Conservation (phyloP, 345 rosid species). For the Mallotus nudiflorus region DNA sequence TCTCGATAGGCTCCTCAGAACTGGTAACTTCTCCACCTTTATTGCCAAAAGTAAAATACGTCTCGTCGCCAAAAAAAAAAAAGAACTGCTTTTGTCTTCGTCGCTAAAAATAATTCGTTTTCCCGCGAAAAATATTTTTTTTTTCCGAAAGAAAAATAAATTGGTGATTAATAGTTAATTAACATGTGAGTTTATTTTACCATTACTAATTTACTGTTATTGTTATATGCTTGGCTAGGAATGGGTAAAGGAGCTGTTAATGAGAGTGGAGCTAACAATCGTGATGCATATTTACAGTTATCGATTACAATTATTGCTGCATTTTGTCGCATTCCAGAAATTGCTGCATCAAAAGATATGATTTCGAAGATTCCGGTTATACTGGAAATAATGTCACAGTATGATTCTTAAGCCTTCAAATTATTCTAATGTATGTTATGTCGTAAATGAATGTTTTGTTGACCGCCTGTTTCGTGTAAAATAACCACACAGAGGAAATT, state of each 20-base stretch:
- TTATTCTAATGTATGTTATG: too few species aligned
- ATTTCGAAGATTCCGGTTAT: conserved; percentile 61
- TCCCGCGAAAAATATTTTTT: too few species aligned
- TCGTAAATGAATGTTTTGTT: too few species aligned
- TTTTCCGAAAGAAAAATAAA: background rate
- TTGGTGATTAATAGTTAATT: background rate
- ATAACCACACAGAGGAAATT: conserved; percentile 40
- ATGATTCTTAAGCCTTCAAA: conserved; percentile 14
- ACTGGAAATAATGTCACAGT: conserved; percentile 61
- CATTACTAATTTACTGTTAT: background rate
- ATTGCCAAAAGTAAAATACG: background rate
- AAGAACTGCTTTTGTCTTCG: too few species aligned
- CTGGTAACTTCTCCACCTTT: conserved; percentile 53
- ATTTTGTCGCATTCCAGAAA: conserved; percentile 68
- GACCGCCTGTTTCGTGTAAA: background rate
- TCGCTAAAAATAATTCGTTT: background rate
- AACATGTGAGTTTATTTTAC: background rate
- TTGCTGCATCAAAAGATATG: conserved; percentile 76
- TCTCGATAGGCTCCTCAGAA: conserved; percentile 70
- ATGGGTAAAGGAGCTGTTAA: conserved; percentile 47
- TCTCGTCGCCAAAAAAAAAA: background rate
- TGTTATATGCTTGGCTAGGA: conserved; percentile 35
- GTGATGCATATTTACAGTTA: conserved; percentile 72
- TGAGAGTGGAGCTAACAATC: conserved; percentile 45
- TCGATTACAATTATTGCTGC: conserved; percentile 76